Conservation (phyloP, 768 basidiomycete species). For the Hirschioporus abietinus region DNA sequence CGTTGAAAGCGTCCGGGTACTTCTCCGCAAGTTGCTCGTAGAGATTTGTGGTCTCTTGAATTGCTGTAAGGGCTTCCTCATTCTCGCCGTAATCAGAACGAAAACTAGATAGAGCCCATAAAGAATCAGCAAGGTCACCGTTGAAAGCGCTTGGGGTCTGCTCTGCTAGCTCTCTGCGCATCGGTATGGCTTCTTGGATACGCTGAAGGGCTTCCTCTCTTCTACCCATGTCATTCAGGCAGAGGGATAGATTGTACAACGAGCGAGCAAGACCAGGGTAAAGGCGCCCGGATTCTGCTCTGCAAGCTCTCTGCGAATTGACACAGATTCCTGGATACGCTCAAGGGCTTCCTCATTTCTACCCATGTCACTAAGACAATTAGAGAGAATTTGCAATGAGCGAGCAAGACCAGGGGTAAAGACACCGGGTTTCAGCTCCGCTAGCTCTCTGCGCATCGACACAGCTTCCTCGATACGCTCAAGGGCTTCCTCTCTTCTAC, state of each 20-base stretch:
- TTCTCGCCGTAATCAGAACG: conserved; percentile 7
- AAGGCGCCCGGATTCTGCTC: conserved; percentile 2
- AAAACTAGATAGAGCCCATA: conserved; percentile 20
- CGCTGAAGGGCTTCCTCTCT: conserved; percentile 10
- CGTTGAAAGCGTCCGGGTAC: no score
- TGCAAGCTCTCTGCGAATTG: neutral
- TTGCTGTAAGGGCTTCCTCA: conserved; percentile 8
- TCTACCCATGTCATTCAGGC: conserved; percentile 8
- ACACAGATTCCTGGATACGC: conserved; percentile 6
- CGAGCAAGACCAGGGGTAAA: conserved; percentile 5
- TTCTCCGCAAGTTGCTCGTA: no score
- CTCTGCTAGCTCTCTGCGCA: neutral
- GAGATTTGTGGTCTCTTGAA: no score
- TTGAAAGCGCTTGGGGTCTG: no score
- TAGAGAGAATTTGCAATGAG: conserved; percentile 7
- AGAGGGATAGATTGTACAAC: conserved; percentile 9
- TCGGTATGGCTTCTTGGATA: conserved; percentile 4
- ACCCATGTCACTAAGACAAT: neutral
- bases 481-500: conserved; percentile 10
- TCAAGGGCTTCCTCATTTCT: conserved; percentile 11
- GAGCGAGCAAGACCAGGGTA: conserved; percentile 6
- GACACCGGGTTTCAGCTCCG: neutral
- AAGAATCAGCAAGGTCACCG: neutral
- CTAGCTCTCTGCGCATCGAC: neutral
- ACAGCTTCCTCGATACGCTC: conserved; percentile 1